Base-by-base conservation (phyloP, 768 basidiomycete genomes). In the Austroboletus eburneus region DNA sequence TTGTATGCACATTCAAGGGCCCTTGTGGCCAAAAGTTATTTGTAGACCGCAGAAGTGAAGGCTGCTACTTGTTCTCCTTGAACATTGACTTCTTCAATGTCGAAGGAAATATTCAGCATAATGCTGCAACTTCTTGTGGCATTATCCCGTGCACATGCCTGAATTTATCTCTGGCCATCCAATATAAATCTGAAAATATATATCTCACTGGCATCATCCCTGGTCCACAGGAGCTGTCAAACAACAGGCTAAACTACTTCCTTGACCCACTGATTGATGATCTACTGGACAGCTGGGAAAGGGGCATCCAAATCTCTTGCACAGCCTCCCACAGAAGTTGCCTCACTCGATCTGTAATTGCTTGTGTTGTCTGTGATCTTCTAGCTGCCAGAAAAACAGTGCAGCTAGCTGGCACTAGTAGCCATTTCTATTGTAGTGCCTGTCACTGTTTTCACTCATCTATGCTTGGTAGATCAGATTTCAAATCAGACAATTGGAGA, bases 71-170 rank as follows among this genome's bases (percentile, higher is more conserved):
- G 1, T 64, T 68, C 44, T 52, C 55, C 1, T 44, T 69, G 5
- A 52, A 64, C 9, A 17, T 69, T 3, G 65, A 71, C 45, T 63
- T 64, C 36, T 71, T 72, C 52, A 64, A 69, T 40, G 55, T 67
- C 0, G 50, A 70, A 27, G 57, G 63, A 3, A 58, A 55, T 6
- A 49, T 25, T 14, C 51, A 54, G 18, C 41, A 50, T n/a, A 64
- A 67, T 34, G 57, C 58, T 21, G 52, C 49, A 13, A 45, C 54
- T 2, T 70, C 68, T 0, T 48, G 59, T 18, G 65, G 68, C 7
- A 42, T 69, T 9, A 62, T 71, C 8, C 62, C 63, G 4, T 50
- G 66, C 33, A 58, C 58, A 16, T 61, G 60, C 39, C 52, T 71
- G 3, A 70, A 69, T 40, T 56, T 73, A 8, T 66, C 68, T 2